These are phyloP conservation scores for Lycium barbarum DNA, from an alignment of 257 asterid species.

Conservation along the genomic window DNA sequence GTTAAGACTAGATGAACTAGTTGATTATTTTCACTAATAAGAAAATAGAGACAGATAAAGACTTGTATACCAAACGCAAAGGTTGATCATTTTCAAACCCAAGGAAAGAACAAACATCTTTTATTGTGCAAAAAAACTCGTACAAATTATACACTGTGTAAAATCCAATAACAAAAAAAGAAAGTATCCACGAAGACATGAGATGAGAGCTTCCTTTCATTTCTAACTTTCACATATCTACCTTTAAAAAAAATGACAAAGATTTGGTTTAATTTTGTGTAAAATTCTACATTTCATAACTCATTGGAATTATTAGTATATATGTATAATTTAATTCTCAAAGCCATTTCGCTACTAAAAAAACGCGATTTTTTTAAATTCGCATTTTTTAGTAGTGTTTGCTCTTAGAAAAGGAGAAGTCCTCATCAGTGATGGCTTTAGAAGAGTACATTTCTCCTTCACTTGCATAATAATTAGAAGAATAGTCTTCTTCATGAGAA, in stretches of 20 bases:
- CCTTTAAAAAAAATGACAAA: not conserved
- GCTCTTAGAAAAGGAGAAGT: constrained; percentile 45
- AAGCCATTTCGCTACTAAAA: not conserved
- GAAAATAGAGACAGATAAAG: not conserved
- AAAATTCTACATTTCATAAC: not conserved
- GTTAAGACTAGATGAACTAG: too few relatives aligned
- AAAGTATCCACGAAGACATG: not conserved
- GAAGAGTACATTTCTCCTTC: constrained; percentile 54
- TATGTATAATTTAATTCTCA: not conserved
- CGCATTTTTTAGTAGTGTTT: not conserved
- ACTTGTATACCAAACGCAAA: not conserved
- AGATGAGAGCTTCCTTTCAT: not conserved
- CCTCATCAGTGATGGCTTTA: constrained; percentile 49
- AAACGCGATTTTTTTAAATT: not conserved
- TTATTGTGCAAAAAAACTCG: not conserved
- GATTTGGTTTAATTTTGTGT: not conserved
- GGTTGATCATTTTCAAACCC: not conserved
- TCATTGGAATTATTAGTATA: not conserved
- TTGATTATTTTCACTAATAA: not conserved
- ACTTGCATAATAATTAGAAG: constrained; percentile 46
- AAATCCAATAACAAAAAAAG: not conserved
- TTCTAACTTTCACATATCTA: constrained; percentile 18
- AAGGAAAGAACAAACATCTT: constrained; percentile 12
- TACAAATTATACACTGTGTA: not conserved
- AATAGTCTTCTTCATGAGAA: constrained; percentile 41